Base-by-base conservation (phyloP, 805 yeast genomes). In the Wickerhamiella sergipiensis region DNA sequence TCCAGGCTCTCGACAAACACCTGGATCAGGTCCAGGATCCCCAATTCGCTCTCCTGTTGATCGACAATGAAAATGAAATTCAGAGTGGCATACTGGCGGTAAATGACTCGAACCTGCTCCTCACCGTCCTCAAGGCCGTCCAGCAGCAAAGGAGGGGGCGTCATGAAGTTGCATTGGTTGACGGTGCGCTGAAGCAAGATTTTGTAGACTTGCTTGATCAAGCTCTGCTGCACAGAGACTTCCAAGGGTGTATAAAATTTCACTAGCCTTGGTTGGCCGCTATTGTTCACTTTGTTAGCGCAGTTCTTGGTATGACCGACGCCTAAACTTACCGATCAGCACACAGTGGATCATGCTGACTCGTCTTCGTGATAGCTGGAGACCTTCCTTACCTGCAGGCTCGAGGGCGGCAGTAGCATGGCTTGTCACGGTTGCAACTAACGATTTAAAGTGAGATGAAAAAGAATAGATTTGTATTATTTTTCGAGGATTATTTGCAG, bases 1-100 rank as follows among this genome's bases (percentile, higher is more conserved):
- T 92, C 95, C 57, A 92, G 73, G 49, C 95, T 84, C 65, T 92
- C 97, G 2, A 92, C 98, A 72, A 92, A 90, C 43, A 92, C 97
- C 65, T 92, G 98, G 52, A 92, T 90, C 62, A 92, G 69, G 65
- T 92, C 98, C 45, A 92, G 68, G 46, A 90, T 90, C 1, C 97
- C 97, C 42, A 92, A 73, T 66, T 92, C 97, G 26, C 89, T 80
- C 66, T 92, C 98, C 64, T 89, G 97, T 55, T 85, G 92, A 67
- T 92, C 98, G 12, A 90, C 97, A 42, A 92, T 80, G 62, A 92
- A 88, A 26, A 94, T 95, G 70, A 92, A 92, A 66, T 85, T 90
- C n/a, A 92, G 71, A 1, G 97, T 89, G 12, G 97, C 97, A 61
- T 89, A 92, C 62, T 87, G 94, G 54, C 96, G 75, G 67, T 90